phyloP scores from a whole-genome alignment of 2,329 filamentous ascomycete species.

The Cladorrhinum sp. region DNA sequence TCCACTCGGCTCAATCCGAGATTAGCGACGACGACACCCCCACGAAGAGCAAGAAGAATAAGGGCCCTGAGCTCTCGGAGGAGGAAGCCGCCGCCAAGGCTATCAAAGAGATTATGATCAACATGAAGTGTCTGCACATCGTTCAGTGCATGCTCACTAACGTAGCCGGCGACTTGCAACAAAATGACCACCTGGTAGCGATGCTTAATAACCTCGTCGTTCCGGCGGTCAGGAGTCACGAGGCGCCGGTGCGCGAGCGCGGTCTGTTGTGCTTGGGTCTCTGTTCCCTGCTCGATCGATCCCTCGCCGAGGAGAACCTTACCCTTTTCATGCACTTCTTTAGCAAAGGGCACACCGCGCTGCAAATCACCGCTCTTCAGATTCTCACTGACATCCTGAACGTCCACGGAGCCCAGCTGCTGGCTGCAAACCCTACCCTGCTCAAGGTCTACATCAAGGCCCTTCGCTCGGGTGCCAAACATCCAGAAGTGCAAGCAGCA shows the following conservation, averaged over 20 bases:
- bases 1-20: constrained; percentile 89
- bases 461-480: constrained; percentile 67
- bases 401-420: constrained; percentile 77
- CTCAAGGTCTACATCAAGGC: constrained; percentile 84
- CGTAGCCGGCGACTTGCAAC: constrained; percentile 80
- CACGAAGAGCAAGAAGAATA: constrained; percentile 42
- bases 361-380: constrained; percentile 87
- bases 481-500: constrained; percentile 72
- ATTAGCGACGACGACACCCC: constrained; percentile 65
- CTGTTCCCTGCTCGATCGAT: constrained; percentile 86
- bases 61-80: constrained; percentile 48
- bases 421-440: constrained; percentile 64
- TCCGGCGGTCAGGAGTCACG: constrained; percentile 88
- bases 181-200: constrained; percentile 88
- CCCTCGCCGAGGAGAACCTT: constrained; percentile 87
- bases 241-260: constrained; percentile 86
- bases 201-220: constrained; percentile 98
- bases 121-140: constrained; percentile 97
- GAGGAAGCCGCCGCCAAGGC: constrained; percentile 71
- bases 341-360: constrained; percentile 81
- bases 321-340: constrained; percentile 95
- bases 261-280: constrained; percentile 87
- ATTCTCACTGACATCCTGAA: constrained; percentile 92
- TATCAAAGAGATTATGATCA: constrained; percentile 88
- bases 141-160: constrained; percentile 97